phyloP scores from a whole-genome alignment of 495 filamentous ascomycete species.

The Xylaria curta region DNA sequence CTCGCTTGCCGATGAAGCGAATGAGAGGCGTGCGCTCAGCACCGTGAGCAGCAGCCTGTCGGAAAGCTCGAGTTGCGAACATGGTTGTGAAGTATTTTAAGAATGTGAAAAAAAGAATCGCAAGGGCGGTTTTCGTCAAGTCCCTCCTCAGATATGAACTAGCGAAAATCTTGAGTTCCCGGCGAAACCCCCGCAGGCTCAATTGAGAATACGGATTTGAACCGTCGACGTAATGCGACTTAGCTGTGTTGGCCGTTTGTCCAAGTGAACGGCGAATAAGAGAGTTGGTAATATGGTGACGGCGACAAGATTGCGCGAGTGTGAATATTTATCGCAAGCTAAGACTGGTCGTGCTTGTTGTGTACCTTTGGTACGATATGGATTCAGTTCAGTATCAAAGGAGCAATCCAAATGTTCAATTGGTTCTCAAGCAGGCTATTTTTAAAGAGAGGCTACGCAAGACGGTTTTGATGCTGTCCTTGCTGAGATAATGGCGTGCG shows the following conservation, averaged over 20 bases:
- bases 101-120: not conserved
- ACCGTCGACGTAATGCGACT: not conserved
- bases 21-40: conserved; percentile 81
- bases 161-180: not conserved
- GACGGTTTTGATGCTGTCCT: not conserved
- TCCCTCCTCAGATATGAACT: not conserved
- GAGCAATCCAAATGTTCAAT: not conserved
- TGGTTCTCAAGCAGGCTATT: not conserved
- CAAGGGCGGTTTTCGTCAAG: not conserved
- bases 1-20: conserved; percentile 88
- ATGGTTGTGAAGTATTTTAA: conserved; percentile 45
- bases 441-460: not conserved
- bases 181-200: not conserved
- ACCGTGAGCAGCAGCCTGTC: conserved; percentile 63
- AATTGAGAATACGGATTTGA: not conserved
- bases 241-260: not conserved
- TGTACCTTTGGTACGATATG: not conserved
- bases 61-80: conserved; percentile 70
- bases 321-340: conserved; percentile 25
- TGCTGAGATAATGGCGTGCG: not conserved
- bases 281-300: conserved; percentile 10
- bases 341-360: not conserved
- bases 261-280: not conserved
- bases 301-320: not conserved
- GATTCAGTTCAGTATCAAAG: not conserved